A percentile compares a stretch with the other conserved stretches of the same genome.
phyloP scores from a whole-genome alignment of 768 basidiomycete species.

The Termitomyces sp. region DNA sequence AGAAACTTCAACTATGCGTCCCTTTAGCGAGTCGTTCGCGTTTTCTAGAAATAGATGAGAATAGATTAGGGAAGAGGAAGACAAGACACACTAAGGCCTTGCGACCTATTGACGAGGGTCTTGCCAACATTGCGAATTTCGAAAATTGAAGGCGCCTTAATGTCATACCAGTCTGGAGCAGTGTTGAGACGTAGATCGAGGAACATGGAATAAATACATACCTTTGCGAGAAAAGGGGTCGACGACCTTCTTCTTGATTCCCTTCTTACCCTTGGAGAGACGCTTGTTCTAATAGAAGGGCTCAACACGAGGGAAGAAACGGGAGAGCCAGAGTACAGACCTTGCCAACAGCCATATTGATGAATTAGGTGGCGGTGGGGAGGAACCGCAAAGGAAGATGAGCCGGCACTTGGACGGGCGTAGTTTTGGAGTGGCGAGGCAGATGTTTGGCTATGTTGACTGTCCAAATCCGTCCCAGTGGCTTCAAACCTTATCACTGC shows the following conservation, averaged over 20 bases:
- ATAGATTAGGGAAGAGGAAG: background rate
- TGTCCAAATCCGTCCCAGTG: slow-evolving; percentile 28
- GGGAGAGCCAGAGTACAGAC: slow-evolving; percentile 30
- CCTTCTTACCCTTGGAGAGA: slow-evolving; percentile 97
- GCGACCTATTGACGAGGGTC: slow-evolving; percentile 96
- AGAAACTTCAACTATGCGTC: slow-evolving; percentile 93
- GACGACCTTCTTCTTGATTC: slow-evolving; percentile 99
- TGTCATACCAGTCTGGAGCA: slow-evolving; percentile 93
- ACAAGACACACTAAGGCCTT: slow-evolving; percentile 84
- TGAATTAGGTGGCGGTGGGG: slow-evolving; percentile 31
- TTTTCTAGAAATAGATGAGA: slow-evolving; percentile 59
- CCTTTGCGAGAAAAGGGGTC: slow-evolving; percentile 99
- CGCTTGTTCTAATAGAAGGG: slow-evolving; percentile 77
- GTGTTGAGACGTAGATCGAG: background rate
- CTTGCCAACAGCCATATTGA: slow-evolving; percentile 87
- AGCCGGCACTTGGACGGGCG: slow-evolving; percentile 46
- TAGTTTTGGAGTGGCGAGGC: slow-evolving; percentile 28
- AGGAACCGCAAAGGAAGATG: slow-evolving; percentile 32
- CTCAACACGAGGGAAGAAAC: background rate
- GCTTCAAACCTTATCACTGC: slow-evolving; percentile 57
- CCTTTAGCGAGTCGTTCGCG: slow-evolving; percentile 96
- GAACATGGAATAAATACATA: slow-evolving; percentile 23
- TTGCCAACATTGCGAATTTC: slow-evolving; percentile 96
- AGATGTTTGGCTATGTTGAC: slow-evolving; percentile 24
- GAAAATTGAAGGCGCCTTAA: slow-evolving; percentile 98